Base-by-base conservation (phyloP, 768 basidiomycete species). In the Boletus subparvulus region DNA sequence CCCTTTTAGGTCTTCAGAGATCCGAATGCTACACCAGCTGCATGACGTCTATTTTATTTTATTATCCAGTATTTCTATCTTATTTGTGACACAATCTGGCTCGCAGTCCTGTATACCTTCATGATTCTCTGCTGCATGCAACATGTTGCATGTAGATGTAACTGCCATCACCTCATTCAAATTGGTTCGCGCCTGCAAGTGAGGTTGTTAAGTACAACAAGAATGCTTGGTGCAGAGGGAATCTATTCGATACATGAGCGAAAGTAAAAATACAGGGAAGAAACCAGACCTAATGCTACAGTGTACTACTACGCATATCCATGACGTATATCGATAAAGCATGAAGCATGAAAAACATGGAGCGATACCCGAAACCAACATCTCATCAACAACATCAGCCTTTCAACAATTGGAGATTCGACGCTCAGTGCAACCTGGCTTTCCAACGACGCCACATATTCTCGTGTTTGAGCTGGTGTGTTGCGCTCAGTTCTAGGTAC, bases 401-500 rank as follows among this genome's bases (percentile, higher is more conserved):
- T 14, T 42, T 35, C 41, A 50, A 32, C 39, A 12, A 17, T 14
- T 2, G 30, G 19, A 17, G 19, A 14, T 14, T 21, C n/a, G n/a
- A 36, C 17, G 14, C 19, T 59, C 50, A 70, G 47, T 57, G 63
- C 39, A 58, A 33, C 50, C 59, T 73, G 40, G 71, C 67, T 56
- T 67, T 73, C 80, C 78, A 81, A 30, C 78, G 73, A 52, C 72
- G 76, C 83, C 85, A 89, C 62, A 86, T 69, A 44, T 73, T 78
- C 68, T 88, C 86, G 52, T 83, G 78, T 50, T 78, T 77, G 65
- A 80, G 76, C 66, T 80, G 80, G 55, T 81, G 78, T 55, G 77
- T 80, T 47, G 77, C 73, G 59, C 74, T 80, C 60, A 85, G 69
- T 65, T 81, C 78, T 54, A 78, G 71, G 67, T 81, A 90, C 61